A percentile compares a stretch with the other conserved stretches of the same genome.
Conservation (phyloP, 257 asterid species). For the Cynanchum wilfordii region DNA sequence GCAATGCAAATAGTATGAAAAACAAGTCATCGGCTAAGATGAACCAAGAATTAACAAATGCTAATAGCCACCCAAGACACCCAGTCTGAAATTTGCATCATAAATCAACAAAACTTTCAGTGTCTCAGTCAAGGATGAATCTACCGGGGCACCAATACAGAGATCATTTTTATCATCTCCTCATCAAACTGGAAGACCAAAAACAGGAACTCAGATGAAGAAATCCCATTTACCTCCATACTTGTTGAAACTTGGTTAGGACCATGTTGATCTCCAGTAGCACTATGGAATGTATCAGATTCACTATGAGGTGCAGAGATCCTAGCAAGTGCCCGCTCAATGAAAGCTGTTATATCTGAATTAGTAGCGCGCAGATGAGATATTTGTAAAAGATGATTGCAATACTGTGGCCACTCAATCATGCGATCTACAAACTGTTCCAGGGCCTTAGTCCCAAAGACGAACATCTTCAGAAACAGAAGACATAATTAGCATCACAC, state of each 20-base stretch:
- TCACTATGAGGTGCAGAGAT: constrained; percentile 67
- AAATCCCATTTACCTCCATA: constrained; percentile 49
- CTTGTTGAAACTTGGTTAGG: constrained; percentile 40
- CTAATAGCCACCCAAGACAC: not conserved
- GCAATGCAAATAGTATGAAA: too few species aligned
- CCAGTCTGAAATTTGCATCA: not conserved
- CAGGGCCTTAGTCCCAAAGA: constrained; percentile 86
- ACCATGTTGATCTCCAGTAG: constrained; percentile 50
- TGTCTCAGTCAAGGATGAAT: not conserved
- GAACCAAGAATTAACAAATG: not conserved
- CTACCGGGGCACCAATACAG: not conserved
- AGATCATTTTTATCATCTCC: not conserved
- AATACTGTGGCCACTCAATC: constrained; percentile 96
- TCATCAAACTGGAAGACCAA: not conserved
- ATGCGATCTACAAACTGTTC: constrained; percentile 93
- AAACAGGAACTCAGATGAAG: not conserved
- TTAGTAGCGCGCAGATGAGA: constrained; percentile 82
- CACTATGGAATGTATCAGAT: constrained; percentile 47
- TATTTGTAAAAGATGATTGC: constrained; percentile 93
- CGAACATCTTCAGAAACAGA: constrained; percentile 63
- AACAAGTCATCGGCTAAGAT: not conserved
- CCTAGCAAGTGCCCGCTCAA: constrained; percentile 68
- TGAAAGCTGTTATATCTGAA: constrained; percentile 57
- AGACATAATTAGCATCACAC: constrained; percentile 15
- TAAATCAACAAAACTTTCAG: not conserved